Evolutionary conservation across 108 stramenopile species (phyloP).

Genomic region (Cyclotella baltica): DNA sequence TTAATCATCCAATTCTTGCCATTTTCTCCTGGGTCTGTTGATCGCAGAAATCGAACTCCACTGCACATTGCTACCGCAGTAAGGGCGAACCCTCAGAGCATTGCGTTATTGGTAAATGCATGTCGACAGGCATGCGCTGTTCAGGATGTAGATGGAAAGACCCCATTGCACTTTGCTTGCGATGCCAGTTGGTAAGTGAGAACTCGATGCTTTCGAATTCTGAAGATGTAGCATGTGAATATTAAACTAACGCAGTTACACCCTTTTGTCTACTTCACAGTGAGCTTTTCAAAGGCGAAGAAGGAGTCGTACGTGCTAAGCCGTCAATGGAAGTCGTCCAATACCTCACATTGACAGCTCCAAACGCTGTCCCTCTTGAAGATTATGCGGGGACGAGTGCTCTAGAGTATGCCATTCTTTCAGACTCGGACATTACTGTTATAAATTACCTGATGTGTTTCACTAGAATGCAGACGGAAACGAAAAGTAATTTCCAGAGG

Average conservation of each 20-base stretch:
- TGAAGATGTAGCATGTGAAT: not conserved
- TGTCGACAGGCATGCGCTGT: constrained; percentile 64
- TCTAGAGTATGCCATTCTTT: constrained; percentile 37
- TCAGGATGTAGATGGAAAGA: constrained; percentile 72
- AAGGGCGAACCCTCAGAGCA: constrained; percentile 60
- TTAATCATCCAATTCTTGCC: constrained; percentile 62
- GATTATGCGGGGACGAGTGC: constrained; percentile 30
- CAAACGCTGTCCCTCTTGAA: constrained; percentile 10
- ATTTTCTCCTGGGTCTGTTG: constrained; percentile 57
- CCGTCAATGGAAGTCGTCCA: constrained; percentile 7
- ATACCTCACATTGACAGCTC: constrained; percentile 6
- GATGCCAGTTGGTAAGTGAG: constrained; percentile 22
- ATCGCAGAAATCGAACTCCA: constrained; percentile 71
- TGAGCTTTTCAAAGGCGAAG: constrained; percentile 30
- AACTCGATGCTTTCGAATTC: not conserved
- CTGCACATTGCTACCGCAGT: constrained; percentile 78
- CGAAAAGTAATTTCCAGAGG: no score
- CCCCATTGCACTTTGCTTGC: constrained; percentile 69
- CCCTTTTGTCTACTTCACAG: not conserved
- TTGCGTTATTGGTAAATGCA: constrained; percentile 57
- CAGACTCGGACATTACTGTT: constrained; percentile 14
- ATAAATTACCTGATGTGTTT: constrained; percentile 20
- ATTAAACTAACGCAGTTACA: not conserved
- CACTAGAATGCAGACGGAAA: constrained; percentile 2
- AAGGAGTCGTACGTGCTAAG: not conserved